A percentile compares a stretch with the other conserved stretches of the same genome.
Evolutionary conservation across 225 moss, liverwort and hornwort species (phyloP).

Genomic region (Neckera pumila): DNA sequence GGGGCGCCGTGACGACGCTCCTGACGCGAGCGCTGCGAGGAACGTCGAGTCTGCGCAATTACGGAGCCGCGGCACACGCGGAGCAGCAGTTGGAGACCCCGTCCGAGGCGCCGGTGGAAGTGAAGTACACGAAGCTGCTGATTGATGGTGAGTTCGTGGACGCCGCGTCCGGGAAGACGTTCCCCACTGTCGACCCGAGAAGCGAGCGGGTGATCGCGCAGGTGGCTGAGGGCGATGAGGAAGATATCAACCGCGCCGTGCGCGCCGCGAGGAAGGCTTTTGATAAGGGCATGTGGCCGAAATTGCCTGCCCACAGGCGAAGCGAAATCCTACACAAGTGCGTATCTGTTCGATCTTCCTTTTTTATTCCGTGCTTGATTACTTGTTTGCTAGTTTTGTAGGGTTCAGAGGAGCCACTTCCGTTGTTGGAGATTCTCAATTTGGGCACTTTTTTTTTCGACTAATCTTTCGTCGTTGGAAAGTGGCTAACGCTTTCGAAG

Average conservation of each 20-base stretch:
- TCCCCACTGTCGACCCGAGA: constrained; percentile 57
- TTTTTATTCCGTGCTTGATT: not conserved
- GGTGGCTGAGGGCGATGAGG: constrained; percentile 70
- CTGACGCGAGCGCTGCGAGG: constrained; percentile 10
- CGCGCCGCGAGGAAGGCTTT: constrained; percentile 74
- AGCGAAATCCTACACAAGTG: constrained; percentile 46
- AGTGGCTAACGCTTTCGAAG: not conserved
- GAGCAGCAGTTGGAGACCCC: constrained; percentile 45
- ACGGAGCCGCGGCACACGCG: constrained; percentile 42
- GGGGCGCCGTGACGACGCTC: not conserved
- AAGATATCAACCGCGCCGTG: constrained; percentile 78
- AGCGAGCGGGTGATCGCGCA: constrained; percentile 64
- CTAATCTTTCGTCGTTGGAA: not conserved
- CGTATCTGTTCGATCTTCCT: not conserved
- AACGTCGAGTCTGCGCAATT: constrained; percentile 5
- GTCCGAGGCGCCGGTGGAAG: constrained; percentile 45
- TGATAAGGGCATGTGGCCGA: constrained; percentile 85
- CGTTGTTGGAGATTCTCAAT: not conserved
- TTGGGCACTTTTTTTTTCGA: not conserved
- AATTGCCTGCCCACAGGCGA: constrained; percentile 48
- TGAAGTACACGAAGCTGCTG: constrained; percentile 50
- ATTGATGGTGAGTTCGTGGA: constrained; percentile 62
- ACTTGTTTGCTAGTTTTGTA: not conserved
- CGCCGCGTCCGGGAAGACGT: constrained; percentile 75
- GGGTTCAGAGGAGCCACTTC: not conserved